phyloP scores from a whole-genome alignment of 2,329 filamentous ascomycete species.

The Ophiostoma ips region DNA sequence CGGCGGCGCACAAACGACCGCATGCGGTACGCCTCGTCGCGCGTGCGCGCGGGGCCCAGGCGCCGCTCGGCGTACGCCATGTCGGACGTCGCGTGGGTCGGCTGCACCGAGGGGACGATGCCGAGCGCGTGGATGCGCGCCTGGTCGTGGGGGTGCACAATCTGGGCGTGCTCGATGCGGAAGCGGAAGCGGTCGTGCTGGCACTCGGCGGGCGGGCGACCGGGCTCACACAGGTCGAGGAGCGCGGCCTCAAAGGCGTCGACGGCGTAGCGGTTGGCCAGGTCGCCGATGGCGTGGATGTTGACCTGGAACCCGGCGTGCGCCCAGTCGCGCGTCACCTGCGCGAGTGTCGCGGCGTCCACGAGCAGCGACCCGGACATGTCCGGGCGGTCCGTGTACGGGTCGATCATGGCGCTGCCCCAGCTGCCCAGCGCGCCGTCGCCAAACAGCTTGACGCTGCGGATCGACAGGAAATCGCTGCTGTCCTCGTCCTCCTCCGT shows the following conservation, averaged over 20 bases:
- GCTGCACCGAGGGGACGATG: slow-evolving; percentile 56
- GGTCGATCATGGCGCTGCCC: slow-evolving; percentile 59
- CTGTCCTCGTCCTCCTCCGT: slow-evolving; percentile 19
- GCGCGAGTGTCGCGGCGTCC: slow-evolving; percentile 43
- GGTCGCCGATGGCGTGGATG: slow-evolving; percentile 59
- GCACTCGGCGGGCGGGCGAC: slow-evolving; percentile 12
- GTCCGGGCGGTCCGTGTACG: slow-evolving; percentile 49
- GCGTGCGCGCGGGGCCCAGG: slow-evolving; percentile 41
- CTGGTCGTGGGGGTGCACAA: slow-evolving; percentile 54
- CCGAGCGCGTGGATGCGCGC: slow-evolving; percentile 41
- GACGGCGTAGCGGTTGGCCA: slow-evolving; percentile 50
- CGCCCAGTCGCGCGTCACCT: slow-evolving; percentile 44
- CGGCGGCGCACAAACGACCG: slow-evolving; percentile 35
- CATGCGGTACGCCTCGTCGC: slow-evolving; percentile 51
- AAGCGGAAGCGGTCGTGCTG: slow-evolving; percentile 29
- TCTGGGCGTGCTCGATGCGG: slow-evolving; percentile 58
- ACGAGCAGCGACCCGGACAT: slow-evolving; percentile 52
- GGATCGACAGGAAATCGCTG: slow-evolving; percentile 40
- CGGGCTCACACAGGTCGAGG: slow-evolving; percentile 34
- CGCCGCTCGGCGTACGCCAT: slow-evolving; percentile 51
- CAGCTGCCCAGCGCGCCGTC: slow-evolving; percentile 58
- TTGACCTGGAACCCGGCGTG: slow-evolving; percentile 51
- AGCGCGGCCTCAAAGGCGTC: slow-evolving; percentile 48
- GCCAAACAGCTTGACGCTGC: slow-evolving; percentile 56
- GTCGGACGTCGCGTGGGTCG: slow-evolving; percentile 58